A percentile compares a stretch with the other conserved stretches of the same genome.
phyloP scores from a whole-genome alignment of 78 protist genomes.

The Emiliania huxleyi region DNA sequence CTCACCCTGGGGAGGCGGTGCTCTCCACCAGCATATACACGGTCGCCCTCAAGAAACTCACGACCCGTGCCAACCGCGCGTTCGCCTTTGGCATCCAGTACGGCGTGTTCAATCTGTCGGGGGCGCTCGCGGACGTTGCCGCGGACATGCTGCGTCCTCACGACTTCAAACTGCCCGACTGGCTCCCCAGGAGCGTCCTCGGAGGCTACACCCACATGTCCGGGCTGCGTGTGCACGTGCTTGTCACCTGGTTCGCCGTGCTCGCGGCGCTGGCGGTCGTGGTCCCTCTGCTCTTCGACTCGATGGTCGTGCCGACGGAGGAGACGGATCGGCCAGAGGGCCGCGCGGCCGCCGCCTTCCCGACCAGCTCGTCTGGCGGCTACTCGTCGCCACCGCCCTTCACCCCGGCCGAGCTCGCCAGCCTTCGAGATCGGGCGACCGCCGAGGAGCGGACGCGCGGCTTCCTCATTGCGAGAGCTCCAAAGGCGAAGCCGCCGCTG shows the following conservation, averaged over 20 bases:
- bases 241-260: neutral
- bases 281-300: neutral
- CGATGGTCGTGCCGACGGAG: neutral
- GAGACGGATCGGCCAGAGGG: no score
- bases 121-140: conserved; percentile 14
- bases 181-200: neutral
- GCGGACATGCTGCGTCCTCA: neutral
- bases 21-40: neutral
- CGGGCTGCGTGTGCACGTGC: neutral
- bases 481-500: no score
- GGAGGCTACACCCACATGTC: neutral
- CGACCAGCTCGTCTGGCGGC: no score
- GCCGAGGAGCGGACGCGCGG: no score
- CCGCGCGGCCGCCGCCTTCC: no score
- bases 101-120: conserved; percentile 7
- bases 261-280: neutral
- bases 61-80: neutral
- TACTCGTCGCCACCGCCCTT: no score
- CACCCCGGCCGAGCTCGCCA: no score
- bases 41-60: conserved; percentile 26
- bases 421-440: no score
- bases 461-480: no score
- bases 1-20: conserved; percentile 20
- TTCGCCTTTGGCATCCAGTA: conserved; percentile 12
- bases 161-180: neutral